Evolutionary conservation across 352 stramenopile species (phyloP), one percentile per base, ranked within the genome.

Genomic region (Phytophthora palmivora): DNA sequence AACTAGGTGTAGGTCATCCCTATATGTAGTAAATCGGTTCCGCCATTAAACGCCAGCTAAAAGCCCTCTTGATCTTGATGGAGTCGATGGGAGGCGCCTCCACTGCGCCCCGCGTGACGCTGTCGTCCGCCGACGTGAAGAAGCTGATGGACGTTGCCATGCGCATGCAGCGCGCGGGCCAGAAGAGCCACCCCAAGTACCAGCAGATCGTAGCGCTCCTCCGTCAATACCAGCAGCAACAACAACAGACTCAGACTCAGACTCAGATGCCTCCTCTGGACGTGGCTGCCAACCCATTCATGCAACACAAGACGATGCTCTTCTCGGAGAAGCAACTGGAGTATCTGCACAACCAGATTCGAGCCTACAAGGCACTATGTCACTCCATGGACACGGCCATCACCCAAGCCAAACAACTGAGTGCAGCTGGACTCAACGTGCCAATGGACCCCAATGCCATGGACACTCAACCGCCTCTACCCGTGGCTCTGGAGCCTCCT

Each of bases 241-340:
- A 66, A 39, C 34, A 28, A 26, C 73, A 78, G 45, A 63, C 58
- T 0, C 76, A 82, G 39, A 45, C 30, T 1, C 68, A 78, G 41
- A 58, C 42, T 15, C 58, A 64, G 24, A 47, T 42, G 34, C 3
- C 46, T 14, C 24, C 80, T 45, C 59, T 94, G 15, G 75, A 84
- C 14, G 63, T 91, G 21, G 59, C 70, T 0, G 77, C 73, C 18
- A 80, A 80, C 52, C 84, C 84, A 32, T 92, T 94, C 49, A 49
- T 94, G 46, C 72, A 85, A 51, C 63, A 82, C 11, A 91, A 90
- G 41, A 66, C 78, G 18, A 59, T 79, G 36, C 69, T 95, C 11
- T 95, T 95, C 64, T 87, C 87, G n/a, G 87, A 93, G 26, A 90
- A 88, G 57, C 87, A 95, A 64, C 75, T 95, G 18, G 84, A 92